phyloP scores from a whole-genome alignment of 2,329 filamentous ascomycete genomes.

The Clonostachys solani region DNA sequence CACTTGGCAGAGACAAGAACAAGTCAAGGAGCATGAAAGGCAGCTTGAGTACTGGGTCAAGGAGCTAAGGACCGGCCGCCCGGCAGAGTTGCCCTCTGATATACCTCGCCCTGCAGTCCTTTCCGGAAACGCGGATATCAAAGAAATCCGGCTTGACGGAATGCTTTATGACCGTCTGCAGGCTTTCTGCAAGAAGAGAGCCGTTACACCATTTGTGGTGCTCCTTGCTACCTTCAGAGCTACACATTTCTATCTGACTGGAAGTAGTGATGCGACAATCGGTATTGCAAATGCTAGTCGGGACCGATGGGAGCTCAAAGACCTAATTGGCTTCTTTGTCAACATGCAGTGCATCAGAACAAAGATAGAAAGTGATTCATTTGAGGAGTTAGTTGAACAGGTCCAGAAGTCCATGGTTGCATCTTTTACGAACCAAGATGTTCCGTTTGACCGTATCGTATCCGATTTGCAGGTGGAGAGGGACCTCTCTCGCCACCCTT shows the following conservation, averaged over 20 bases:
- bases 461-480: slow-evolving; percentile 3
- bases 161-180: slow-evolving; percentile 5
- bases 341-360: slow-evolving; percentile 10
- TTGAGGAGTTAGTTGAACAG: slow-evolving; percentile 10
- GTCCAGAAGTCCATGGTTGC: slow-evolving; percentile 4
- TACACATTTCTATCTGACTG: slow-evolving; percentile 8
- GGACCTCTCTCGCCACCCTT: slow-evolving; percentile 9
- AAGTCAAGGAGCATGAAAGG: slow-evolving; percentile 2
- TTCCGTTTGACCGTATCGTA: slow-evolving; percentile 12
- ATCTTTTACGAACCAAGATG: slow-evolving; percentile 12
- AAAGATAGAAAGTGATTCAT: slow-evolving; percentile 2
- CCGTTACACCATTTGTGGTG: slow-evolving; percentile 4
- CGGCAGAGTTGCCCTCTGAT: slow-evolving; percentile 24
- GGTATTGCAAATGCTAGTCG: slow-evolving; percentile 8
- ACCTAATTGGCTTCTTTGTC: slow-evolving; percentile 11
- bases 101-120: slow-evolving; percentile 10
- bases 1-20: slow-evolving; percentile 8
- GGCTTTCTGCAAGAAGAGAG: not conserved
- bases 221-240: slow-evolving; percentile 6
- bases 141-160: slow-evolving; percentile 3
- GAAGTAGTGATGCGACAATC: slow-evolving; percentile 4
- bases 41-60: slow-evolving; percentile 16
- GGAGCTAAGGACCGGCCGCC: slow-evolving; percentile 1
- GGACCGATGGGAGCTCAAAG: slow-evolving; percentile 4
- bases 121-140: not conserved